Conservation (phyloP, 2,329 filamentous ascomycete species). For the Fusarium papillatum region DNA sequence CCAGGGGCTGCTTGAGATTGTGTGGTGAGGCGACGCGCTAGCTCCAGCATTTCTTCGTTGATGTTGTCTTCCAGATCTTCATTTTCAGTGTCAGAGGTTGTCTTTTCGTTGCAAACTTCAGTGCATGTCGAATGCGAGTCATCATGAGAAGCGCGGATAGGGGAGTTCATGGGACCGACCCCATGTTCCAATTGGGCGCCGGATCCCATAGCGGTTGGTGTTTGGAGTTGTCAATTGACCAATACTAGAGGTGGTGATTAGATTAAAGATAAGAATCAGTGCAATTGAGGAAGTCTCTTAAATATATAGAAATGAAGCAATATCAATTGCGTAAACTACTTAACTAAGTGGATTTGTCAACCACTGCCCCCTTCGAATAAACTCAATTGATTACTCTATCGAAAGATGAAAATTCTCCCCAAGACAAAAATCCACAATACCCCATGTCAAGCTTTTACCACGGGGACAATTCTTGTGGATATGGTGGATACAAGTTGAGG, state of each 20-base stretch:
- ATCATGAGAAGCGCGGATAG: slow-evolving; percentile 3
- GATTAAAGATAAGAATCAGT: background rate
- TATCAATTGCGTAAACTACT: background rate
- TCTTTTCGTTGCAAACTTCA: slow-evolving; percentile 32
- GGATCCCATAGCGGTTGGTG: slow-evolving; percentile 13
- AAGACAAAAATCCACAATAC: background rate
- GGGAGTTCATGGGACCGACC: background rate
- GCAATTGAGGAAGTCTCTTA: background rate
- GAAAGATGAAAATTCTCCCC: slow-evolving; percentile 1
- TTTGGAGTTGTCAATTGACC: background rate
- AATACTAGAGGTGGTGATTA: background rate
- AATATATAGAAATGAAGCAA: background rate
- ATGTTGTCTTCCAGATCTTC: slow-evolving; percentile 11
- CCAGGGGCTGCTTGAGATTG: slow-evolving; percentile 42
- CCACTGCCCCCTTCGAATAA: background rate
- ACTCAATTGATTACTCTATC: background rate
- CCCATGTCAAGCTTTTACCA: slow-evolving; percentile 7
- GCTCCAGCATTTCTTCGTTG: slow-evolving; percentile 41
- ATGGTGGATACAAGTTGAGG: slow-evolving; percentile 29
- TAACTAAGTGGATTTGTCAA: background rate
- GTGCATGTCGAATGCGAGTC: slow-evolving; percentile 33
- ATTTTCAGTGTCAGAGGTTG: background rate
- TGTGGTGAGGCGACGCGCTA: slow-evolving; percentile 46
- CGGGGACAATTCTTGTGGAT: slow-evolving; percentile 23
- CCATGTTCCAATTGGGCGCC: slow-evolving; percentile 16